These are phyloP conservation scores for Fusarium mexicanum DNA, from an alignment of 2,329 filamentous ascomycete species.

Conservation along the genomic window DNA sequence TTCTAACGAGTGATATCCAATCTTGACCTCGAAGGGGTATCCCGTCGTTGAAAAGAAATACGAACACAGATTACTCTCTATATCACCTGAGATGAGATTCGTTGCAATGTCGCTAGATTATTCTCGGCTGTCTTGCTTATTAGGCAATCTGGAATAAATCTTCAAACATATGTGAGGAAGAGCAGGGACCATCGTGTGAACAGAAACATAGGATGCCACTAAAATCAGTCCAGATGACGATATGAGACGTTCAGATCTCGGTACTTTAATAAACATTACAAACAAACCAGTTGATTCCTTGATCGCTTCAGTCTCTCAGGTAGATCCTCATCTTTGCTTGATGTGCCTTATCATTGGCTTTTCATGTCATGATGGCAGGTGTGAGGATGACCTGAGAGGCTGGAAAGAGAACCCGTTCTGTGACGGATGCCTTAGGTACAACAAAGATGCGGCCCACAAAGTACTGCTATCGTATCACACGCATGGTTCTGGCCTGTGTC, in stretches of 20 bases:
- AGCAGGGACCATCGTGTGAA: constrained; percentile 14
- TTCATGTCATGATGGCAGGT: constrained; percentile 15
- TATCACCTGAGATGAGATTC: background rate
- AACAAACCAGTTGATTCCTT: background rate
- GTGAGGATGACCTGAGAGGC: constrained; percentile 9
- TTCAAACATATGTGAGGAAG: constrained; percentile 2
- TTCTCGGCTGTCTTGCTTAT: constrained; percentile 11
- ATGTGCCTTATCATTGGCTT: background rate
- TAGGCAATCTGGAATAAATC: constrained; percentile 1
- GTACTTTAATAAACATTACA: background rate
- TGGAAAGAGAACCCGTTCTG: constrained; percentile 9
- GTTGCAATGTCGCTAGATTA: constrained; percentile 16
- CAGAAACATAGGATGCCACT: background rate
- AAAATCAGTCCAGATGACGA: constrained; percentile 1
- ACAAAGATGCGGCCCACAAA: background rate
- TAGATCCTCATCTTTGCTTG: background rate
- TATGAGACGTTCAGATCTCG: background rate
- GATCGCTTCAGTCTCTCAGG: background rate
- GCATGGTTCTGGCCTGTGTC: background rate
- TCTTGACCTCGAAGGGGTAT: constrained; percentile 5
- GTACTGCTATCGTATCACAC: background rate
- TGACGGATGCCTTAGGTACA: constrained; percentile 19
- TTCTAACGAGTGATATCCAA: background rate
- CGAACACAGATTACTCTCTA: background rate
- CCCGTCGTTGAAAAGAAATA: background rate